Base-by-base conservation (phyloP, 75 land plant genomes). In the Pinus taeda region DNA sequence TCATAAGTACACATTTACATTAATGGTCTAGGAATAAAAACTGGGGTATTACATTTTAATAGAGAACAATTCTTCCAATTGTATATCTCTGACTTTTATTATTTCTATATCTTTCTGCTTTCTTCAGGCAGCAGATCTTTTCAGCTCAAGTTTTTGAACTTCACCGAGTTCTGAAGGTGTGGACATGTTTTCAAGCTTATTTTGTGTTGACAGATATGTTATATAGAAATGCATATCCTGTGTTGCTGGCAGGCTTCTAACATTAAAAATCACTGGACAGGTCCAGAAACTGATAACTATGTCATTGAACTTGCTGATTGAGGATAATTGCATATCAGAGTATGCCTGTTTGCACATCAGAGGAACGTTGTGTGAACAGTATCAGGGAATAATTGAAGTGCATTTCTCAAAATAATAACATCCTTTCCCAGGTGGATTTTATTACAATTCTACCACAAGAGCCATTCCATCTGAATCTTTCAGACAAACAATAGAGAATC, bases 121-220 rank as follows among this genome's bases (percentile, higher is more conserved):
- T 67, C 20, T 77, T 70, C 81, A 81, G 83, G 80, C 83, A 81
- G 42, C 80, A 81, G 59, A 77, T 77, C 45, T 78, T 81, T 78
- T 76, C 73, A 59, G 70, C 69, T 24, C 83, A 81, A 65, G 83
- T 81, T 21, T 81, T 81, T 70, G 78, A 81, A 57, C 57, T 81
- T 30, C 83, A 81, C 30, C 82, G 71, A 29, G 59, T 81, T 37
- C 9, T 81, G 21, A 78, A 69, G 83, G 83, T 81, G 71, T 22
- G 72, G 21, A 37, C 21, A 49, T 49, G 42, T 67, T 67, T 67
- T 67, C 21, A 67, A 30, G 15, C 39, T 36, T 36, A 17, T 67
- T 20, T 13, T 64, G 29, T 64, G 71, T 39, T 17, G 21, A 36
- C 66, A 22, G 9, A 63, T 63, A 21, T 63, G 66, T 15, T 26